A percentile compares a stretch with the other conserved stretches of the same genome.
Conservation (phyloP, 768 basidiomycete species). For the Tulasnella sp. region DNA sequence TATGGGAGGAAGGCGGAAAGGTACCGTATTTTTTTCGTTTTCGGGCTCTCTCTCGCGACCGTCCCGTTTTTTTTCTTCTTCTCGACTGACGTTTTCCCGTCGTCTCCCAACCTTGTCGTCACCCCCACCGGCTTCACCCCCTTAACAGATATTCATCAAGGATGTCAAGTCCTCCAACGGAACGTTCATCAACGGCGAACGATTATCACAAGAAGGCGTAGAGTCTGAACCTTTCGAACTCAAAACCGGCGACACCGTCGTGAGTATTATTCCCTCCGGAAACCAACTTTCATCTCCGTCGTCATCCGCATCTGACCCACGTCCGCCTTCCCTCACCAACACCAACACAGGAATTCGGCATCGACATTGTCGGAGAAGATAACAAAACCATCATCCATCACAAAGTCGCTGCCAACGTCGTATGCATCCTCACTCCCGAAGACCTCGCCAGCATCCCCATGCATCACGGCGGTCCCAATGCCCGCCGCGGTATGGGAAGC, state of each 20-base stretch:
- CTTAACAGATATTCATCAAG: conserved; percentile 80
- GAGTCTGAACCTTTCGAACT: conserved; percentile 91
- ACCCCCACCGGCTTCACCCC: too few relatives aligned
- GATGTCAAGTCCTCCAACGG: conserved; percentile 98
- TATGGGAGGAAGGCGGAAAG: conserved; percentile 89
- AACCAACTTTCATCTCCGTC: not conserved
- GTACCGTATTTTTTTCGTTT: conserved; percentile 31
- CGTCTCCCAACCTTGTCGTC: not conserved
- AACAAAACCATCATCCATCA: conserved; percentile 97
- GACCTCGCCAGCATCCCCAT: conserved; percentile 40
- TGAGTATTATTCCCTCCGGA: conserved; percentile 34
- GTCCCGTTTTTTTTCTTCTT: not conserved
- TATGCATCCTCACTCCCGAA: conserved; percentile 77
- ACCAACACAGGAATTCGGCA: conserved; percentile 79
- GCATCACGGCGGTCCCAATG: conserved; percentile 39
- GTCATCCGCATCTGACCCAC: not conserved
- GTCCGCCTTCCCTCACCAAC: not conserved
- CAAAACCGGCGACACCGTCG: conserved; percentile 91
- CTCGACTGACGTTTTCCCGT: not conserved
- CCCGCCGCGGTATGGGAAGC: conserved; percentile 41
- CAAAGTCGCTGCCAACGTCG: conserved; percentile 91
- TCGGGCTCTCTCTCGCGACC: not conserved
- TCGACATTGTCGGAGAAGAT: conserved; percentile 97
- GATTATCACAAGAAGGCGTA: conserved; percentile 76
- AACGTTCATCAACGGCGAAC: conserved; percentile 94